Evolutionary conservation across 2,329 filamentous ascomycete genomes (phyloP), one percentile per base, ranked within the genome.

Genomic region (Didymella glomerata): DNA sequence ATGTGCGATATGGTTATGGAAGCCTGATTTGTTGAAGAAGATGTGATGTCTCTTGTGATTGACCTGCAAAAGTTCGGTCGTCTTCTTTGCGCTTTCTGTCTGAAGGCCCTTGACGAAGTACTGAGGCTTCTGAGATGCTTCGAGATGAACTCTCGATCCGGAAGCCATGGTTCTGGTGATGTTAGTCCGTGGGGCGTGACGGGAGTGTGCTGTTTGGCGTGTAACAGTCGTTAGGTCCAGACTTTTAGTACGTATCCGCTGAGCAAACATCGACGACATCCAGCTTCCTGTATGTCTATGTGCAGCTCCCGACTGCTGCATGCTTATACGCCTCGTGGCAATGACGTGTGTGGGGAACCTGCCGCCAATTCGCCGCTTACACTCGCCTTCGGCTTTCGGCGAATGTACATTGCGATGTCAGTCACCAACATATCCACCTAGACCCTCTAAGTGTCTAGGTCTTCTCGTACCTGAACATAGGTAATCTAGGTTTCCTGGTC

Each of bases 1-100:
- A 68, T 97, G 93, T 3, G 83, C 84, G 60, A 95, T 91, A 70
- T 97, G 93, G 74, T 97, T 82, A 73, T 97, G 93, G 63, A 90
- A 96, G 0, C 90, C 89, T 1, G 76, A 71, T 0, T 83, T 60
- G 61, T 95, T 96, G 82, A 93, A 96, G 78, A 89, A 96, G 57
- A 93, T 89, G 71, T 96, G 90, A 67, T 93, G 84, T 80, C 78
- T 87, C 27, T 84, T 85, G 64, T 95, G 84, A 70, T 97, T 93
- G 57, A 88, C 80, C 72, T 96, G 91, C 18, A 97, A 79, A 4
- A 96, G 77, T 62, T 90, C 81, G 3, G 87, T 89, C 0, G 85
- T 83, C 59, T 81, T 88, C 38, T 80, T 78, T 0, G 92, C 90
- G 0, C 88, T 83, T 32, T 87, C 86, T 2, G 84, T 77, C 2